Evolutionary conservation across 768 basidiomycete species (phyloP), one percentile per base, ranked within the genome.

Genomic region (Hygrophorus pudorinus): DNA sequence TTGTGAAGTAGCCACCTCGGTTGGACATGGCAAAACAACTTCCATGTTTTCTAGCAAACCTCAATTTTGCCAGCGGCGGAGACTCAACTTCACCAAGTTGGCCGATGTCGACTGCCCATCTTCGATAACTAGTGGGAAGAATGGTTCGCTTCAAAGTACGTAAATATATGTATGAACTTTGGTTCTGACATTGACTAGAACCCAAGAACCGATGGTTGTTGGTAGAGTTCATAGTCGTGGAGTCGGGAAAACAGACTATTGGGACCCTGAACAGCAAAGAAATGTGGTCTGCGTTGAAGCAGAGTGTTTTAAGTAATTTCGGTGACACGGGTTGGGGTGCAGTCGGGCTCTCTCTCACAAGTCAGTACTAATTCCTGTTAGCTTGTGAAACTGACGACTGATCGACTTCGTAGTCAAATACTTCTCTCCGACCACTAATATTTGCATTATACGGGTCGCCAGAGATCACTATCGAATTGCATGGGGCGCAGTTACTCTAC

Each of bases 141-240:
- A 47, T 47, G 46, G 46, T 47, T 20, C 41, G 46, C 14, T 47
- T 47, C 46, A 47, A 47, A 35, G 46, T 36, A 20, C 10, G 18
- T 38, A 9, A 2, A 3, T 30, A 14, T 3, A 27, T 21, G 9
- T 18, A 9, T 11, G 41, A 14, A 27, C 7, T 5, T 14, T 11
- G 4, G 11, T 13, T 43, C 16, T 14, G 5, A 5, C 38, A 17
- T 2, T 11, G 37, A 5, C 18, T 21, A 12, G 17, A 8, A 31
- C 50, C n/a, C n/a, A n/a, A 90, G 88, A 92, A 91, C 59, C 76
- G 90, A 30, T 91, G 89, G 85, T 62, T 93, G 9, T 76, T 94
- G 27, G 79, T 91, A 44, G 89, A 94, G 61, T 81, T 93, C 55
- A 73, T 92, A 30, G 65, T 71, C 1, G 59, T 74, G 7, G 59